Percentiles rank a stretch among this genome's conserved stretches.
Conservation (phyloP, 75 land plant species). For the Pinus tabuliformis region DNA sequence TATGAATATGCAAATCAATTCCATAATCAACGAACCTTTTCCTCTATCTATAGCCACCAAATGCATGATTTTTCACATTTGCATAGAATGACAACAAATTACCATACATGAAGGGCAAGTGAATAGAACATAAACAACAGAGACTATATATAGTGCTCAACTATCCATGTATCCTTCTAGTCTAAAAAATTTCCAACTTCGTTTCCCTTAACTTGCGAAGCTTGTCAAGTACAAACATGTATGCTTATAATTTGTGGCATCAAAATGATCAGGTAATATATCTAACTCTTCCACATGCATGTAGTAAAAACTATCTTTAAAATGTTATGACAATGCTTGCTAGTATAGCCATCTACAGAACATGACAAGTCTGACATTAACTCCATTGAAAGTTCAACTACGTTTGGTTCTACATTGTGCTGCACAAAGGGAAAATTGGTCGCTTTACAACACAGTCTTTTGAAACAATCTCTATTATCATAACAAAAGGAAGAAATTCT, state of each 20-base stretch:
- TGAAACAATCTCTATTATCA: not conserved
- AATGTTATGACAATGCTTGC: not conserved
- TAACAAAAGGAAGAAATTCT: too few relatives aligned
- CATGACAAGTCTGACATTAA: constrained; percentile 21
- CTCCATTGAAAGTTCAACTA: constrained; percentile 98
- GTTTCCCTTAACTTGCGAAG: constrained; percentile 62
- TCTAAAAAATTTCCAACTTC: not conserved
- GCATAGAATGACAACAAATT: not conserved
- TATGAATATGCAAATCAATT: not conserved
- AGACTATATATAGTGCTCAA: not conserved
- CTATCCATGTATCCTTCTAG: not conserved
- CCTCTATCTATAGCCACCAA: not conserved
- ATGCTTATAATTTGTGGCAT: constrained; percentile 75
- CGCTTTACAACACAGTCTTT: not conserved
- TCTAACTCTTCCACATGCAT: constrained; percentile 89
- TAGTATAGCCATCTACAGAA: not conserved
- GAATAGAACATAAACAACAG: not conserved
- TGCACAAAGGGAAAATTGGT: constrained; percentile 17
- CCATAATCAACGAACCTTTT: not conserved
- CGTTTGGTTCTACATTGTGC: constrained; percentile 99
- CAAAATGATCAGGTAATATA: constrained; percentile 75
- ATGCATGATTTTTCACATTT: not conserved
- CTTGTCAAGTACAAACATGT: constrained; percentile 85
- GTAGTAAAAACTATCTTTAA: not conserved
- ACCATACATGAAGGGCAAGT: not conserved